Percentiles rank a stretch among this genome's conserved stretches.
These are phyloP conservation scores for Flammula alnicola DNA, from an alignment of 1,284 basidiomycete genomes.

Conservation along the genomic window DNA sequence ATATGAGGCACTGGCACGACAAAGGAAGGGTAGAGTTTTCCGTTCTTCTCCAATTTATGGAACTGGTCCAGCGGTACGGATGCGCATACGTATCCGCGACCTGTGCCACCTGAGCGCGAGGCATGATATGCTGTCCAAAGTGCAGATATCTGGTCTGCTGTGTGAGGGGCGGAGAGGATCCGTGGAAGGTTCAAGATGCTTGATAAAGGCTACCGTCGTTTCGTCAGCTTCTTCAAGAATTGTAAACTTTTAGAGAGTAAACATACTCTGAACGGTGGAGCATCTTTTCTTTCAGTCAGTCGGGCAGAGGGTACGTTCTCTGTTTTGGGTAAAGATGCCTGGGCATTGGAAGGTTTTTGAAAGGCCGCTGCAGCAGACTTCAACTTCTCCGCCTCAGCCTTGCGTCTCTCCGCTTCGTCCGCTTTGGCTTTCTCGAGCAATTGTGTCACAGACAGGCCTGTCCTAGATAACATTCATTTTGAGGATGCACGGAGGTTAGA, in stretches of 20 bases:
- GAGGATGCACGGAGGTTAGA: background rate
- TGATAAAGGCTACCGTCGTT: conserved; percentile 66
- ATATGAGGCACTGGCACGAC: conserved; percentile 76
- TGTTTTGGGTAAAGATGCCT: background rate
- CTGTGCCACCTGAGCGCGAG: conserved; percentile 74
- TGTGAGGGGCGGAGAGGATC: conserved; percentile 72
- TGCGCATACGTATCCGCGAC: conserved; percentile 84
- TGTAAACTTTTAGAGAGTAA: background rate
- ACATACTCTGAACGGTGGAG: conserved; percentile 25
- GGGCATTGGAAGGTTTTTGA: conserved; percentile 3
- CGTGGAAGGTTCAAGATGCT: conserved; percentile 81
- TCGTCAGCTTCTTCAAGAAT: background rate
- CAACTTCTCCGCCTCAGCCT: conserved; percentile 27
- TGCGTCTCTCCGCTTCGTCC: conserved; percentile 22
- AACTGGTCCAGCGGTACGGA: conserved; percentile 78
- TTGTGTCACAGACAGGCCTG: conserved; percentile 28
- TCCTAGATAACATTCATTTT: conserved; percentile 22
- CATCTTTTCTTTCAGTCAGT: conserved; percentile 24
- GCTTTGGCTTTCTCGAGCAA: conserved; percentile 29
- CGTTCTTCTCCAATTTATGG: conserved; percentile 66
- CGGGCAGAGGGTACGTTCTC: conserved; percentile 7
- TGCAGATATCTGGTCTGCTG: conserved; percentile 71
- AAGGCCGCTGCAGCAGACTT: conserved; percentile 17
- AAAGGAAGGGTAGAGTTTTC: conserved; percentile 73
- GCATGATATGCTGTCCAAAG: conserved; percentile 93